Base-by-base conservation (phyloP, 306 rosid species). In the Dryas alaskensis region DNA sequence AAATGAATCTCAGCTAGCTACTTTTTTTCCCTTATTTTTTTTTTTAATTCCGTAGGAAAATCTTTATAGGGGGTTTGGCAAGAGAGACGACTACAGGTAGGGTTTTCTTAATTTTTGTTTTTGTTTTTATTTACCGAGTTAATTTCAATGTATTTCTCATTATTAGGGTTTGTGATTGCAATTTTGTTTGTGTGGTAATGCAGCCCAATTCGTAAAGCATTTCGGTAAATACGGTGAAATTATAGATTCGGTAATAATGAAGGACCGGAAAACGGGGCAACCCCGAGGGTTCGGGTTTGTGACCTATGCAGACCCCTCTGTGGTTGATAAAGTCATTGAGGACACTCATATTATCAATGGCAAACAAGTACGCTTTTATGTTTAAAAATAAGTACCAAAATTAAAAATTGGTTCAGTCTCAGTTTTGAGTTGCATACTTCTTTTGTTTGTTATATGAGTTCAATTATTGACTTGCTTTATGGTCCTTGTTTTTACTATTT, bases 261-360 rank as follows among this genome's bases (percentile, higher is more conserved):
- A 92, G 92, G 98, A 92, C 78, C 79, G 98, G 68, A 89, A 92
- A 60, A 92, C 91, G 3, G 98, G 96, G 47, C 98, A 90, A 63
- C 98, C 98, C 67, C 94, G 98, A 31, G 98, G 98, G 17, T 92
- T 92, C 2, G 98, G 98, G 83, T 92, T 92, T 78, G 90, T 92
- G 80, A 92, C 98, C 1, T 92, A 90, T 42, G 94, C 92, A 0
- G 96, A 92, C 74, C 89, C 84, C 48, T 81, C 91, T 40, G 98
- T 92, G 76, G 98, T 92, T 73, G 98, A 92, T 83, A 87, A 86
- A 83, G 98, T 92, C 59, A 92, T 92, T 59, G 92, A 90, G 43
- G 98, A 90, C 14, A 37, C 80, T 65, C 98, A 92, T 87, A 31
- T 90, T 73, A 88, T 92, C 86, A 92, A 88, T 73, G 94, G 91